Evolutionary conservation across 139 green algal genomes (phyloP).

Genomic region (Tetradesmus obliquus): DNA sequence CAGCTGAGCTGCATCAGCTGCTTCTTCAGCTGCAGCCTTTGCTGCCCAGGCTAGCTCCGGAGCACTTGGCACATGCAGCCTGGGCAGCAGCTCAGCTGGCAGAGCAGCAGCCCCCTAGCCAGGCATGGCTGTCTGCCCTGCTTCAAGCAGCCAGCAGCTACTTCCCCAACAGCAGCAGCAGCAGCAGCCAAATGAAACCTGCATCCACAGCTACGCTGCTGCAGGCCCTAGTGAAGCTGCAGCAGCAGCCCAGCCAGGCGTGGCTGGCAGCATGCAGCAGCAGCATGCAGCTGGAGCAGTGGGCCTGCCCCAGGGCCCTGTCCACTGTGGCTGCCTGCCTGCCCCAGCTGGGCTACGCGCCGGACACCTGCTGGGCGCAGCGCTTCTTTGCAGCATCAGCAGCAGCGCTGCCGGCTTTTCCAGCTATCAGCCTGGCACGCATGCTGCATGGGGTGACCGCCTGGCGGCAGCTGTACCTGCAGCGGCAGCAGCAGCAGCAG

Average conservation of each 20-base stretch:
- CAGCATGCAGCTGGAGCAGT: neutral
- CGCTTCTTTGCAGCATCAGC: neutral
- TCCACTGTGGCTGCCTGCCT: conserved; percentile 31
- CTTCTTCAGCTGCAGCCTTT: conserved; percentile 4
- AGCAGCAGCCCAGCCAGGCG: neutral
- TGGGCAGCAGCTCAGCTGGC: conserved; percentile 8
- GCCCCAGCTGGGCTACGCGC: conserved; percentile 6
- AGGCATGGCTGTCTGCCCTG: neutral
- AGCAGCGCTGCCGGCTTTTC: neutral
- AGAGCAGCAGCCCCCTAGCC: neutral
- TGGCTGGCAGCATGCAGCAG: conserved; percentile 1
- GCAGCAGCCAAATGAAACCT: neutral
- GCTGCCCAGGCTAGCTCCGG: neutral
- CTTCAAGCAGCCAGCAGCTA: neutral
- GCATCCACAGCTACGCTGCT: conserved; percentile 13
- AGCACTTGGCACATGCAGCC: conserved; percentile 27
- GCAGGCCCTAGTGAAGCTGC: conserved; percentile 17
- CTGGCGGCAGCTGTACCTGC: neutral
- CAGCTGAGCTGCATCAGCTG: neutral
- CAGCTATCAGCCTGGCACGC: conserved; percentile 22
- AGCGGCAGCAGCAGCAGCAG: conserved; percentile 33
- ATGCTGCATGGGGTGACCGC: conserved; percentile 33
- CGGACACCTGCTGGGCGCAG: neutral
- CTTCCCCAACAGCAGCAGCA: neutral
- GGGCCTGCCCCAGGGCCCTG: conserved; percentile 17